phyloP scores from a whole-genome alignment of 2,329 filamentous ascomycete genomes.

The Colletotrichum theobromicola region DNA sequence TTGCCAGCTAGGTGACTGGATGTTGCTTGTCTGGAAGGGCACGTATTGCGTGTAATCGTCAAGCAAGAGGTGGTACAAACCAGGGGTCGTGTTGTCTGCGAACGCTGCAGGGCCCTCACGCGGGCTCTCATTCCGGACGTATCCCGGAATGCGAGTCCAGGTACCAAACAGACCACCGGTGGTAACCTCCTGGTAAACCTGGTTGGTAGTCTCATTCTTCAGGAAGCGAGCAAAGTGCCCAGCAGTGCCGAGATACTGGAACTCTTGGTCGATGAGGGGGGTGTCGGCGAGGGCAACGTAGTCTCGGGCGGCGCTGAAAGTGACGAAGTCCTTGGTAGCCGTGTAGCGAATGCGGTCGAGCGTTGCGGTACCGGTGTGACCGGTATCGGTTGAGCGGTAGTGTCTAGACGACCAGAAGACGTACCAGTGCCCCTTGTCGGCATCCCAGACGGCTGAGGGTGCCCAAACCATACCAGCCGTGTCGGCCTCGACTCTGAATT shows the following conservation, averaged over 20 bases:
- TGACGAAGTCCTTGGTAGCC: conserved; percentile 54
- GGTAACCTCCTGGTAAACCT: conserved; percentile 53
- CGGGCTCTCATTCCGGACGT: conserved; percentile 34
- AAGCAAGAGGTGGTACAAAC: conserved; percentile 45
- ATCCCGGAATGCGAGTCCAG: conserved; percentile 46
- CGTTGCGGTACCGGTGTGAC: conserved; percentile 46
- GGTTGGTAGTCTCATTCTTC: conserved; percentile 53
- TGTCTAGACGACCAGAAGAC: conserved; percentile 54
- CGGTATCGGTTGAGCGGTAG: conserved; percentile 46
- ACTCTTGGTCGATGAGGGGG: conserved; percentile 54
- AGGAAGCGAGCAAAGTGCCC: conserved; percentile 51
- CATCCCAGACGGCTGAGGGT: conserved; percentile 40
- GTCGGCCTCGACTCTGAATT: conserved; percentile 31
- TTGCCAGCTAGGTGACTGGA: conserved; percentile 41
- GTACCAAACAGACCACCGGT: conserved; percentile 51
- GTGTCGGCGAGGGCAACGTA: conserved; percentile 46
- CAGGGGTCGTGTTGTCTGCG: conserved; percentile 37
- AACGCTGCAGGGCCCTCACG: conserved; percentile 43
- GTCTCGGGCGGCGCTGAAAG: conserved; percentile 48
- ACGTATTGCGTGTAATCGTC: conserved; percentile 50
- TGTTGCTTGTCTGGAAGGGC: conserved; percentile 46
- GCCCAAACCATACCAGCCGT: conserved; percentile 44
- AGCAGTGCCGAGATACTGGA: conserved; percentile 45
- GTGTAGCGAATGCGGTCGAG: conserved; percentile 53
- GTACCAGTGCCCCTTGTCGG: conserved; percentile 42